Evolutionary conservation across 2,329 filamentous ascomycete genomes (phyloP).

Genomic region (Fulvia fulva): DNA sequence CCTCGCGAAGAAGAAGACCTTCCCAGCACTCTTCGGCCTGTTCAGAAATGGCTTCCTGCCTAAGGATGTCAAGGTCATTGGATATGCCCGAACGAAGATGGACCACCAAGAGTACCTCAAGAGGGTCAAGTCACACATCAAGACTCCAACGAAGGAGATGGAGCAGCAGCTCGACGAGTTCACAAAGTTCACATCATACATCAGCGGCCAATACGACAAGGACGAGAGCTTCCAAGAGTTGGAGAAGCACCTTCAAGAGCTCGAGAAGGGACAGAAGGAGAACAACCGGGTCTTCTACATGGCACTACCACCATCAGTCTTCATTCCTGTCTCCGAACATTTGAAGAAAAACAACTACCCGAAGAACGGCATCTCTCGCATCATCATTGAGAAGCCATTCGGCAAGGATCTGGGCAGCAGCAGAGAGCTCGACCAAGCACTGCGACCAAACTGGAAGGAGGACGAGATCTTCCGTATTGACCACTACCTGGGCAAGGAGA

Average conservation of each 20-base stretch:
- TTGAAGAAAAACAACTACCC: conserved; percentile 98
- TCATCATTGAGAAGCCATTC: conserved; percentile 99
- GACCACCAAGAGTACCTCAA: conserved; percentile 92
- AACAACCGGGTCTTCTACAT: conserved; percentile 97
- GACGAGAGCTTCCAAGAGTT: conserved; percentile 89
- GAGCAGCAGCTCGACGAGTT: conserved; percentile 94
- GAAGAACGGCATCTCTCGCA: conserved; percentile 79
- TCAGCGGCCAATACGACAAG: conserved; percentile 96
- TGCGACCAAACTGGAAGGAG: conserved; percentile 97
- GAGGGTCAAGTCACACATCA: conserved; percentile 96
- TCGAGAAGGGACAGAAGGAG: conserved; percentile 79
- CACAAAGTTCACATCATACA: conserved; percentile 80
- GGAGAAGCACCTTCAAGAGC: conserved; percentile 76
- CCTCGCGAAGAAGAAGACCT: conserved; percentile 99
- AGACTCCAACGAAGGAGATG: conserved; percentile 94
- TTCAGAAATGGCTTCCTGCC: conserved; percentile 98
- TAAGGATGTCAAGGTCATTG: conserved; percentile 93
- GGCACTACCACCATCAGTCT: conserved; percentile 95
- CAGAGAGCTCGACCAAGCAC: conserved; percentile 86
- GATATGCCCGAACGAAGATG: conserved; percentile 99
- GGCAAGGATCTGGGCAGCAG: conserved; percentile 95
- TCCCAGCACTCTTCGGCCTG: conserved; percentile 93
- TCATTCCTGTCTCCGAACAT: conserved; percentile 95
- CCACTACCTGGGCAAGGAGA: conserved; percentile 99
- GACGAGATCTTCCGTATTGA: conserved; percentile 99